Evolutionary conservation across 2,329 filamentous ascomycete species (phyloP).

Genomic region (Phaeoacremonium minimum): DNA sequence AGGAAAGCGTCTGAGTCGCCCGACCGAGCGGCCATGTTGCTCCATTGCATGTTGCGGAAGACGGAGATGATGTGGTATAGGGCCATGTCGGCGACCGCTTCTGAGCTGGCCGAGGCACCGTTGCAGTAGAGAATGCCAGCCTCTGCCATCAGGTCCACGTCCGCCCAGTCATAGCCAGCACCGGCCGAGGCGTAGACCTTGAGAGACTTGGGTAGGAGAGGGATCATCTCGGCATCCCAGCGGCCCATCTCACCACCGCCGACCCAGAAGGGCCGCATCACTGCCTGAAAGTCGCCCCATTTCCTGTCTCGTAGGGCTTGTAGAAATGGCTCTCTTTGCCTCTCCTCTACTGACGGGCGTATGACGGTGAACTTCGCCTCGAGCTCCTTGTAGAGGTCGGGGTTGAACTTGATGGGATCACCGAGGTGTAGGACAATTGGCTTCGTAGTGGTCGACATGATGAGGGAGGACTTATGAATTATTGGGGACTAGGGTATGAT

Average conservation of each 20-base stretch:
- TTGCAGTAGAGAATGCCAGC: conserved; percentile 57
- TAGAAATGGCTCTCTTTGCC: conserved; percentile 30
- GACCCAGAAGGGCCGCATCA: conserved; percentile 59
- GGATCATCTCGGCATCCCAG: conserved; percentile 56
- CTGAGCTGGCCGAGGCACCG: conserved; percentile 53
- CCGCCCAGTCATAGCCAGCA: conserved; percentile 59
- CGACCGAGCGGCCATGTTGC: conserved; percentile 43
- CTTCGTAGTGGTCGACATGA: conserved; percentile 18
- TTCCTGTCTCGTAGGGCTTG: conserved; percentile 27
- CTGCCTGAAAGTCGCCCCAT: conserved; percentile 36
- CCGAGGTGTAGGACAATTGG: conserved; percentile 37
- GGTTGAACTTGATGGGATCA: conserved; percentile 41
- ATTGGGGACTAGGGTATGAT: no score
- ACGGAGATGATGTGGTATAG: conserved; percentile 54
- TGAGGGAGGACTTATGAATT: conserved; percentile 1
- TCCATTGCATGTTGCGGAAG: conserved; percentile 56
- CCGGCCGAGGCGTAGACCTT: conserved; percentile 56
- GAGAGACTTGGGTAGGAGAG: conserved; percentile 45
- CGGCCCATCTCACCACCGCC: conserved; percentile 62
- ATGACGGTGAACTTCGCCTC: conserved; percentile 23
- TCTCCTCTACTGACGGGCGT: conserved; percentile 28
- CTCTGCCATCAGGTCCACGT: conserved; percentile 33
- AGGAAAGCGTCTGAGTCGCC: conserved; percentile 34
- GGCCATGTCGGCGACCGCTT: conserved; percentile 58
- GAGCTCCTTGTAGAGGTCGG: conserved; percentile 22